A percentile compares a stretch with the other conserved stretches of the same genome.
Evolutionary conservation across 116 monocot genomes (phyloP).

Genomic region (Zostera marina): DNA sequence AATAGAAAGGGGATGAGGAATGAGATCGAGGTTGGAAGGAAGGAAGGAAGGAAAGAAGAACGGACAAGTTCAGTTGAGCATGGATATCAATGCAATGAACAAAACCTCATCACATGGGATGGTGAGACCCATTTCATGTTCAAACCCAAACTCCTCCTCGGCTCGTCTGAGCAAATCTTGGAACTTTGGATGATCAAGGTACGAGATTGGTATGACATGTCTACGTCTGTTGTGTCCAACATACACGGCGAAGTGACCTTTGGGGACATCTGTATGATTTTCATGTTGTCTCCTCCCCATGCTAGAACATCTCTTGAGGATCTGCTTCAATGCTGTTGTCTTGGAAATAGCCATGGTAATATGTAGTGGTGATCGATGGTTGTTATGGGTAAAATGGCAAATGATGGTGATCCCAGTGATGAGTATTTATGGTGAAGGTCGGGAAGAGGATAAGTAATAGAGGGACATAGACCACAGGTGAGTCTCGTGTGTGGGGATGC

Average conservation of each 20-base stretch:
- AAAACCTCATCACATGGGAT: constrained; percentile 19
- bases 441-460: too few species aligned
- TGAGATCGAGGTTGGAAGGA: too few species aligned
- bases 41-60: too few species aligned
- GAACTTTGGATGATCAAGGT: constrained; percentile 19
- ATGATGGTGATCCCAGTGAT: too few species aligned
- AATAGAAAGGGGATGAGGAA: too few species aligned
- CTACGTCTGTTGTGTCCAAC: constrained; percentile 20
- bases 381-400: too few species aligned
- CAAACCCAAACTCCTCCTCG: constrained; percentile 26
- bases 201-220: constrained; percentile 18
- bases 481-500: too few species aligned
- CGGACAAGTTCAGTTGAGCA: neutral
- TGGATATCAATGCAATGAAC: constrained; percentile 16
- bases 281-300: constrained; percentile 22
- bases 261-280: constrained; percentile 14
- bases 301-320: constrained; percentile 64
- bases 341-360: constrained; percentile 21
- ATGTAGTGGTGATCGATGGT: too few species aligned
- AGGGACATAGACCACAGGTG: too few species aligned
- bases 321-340: constrained; percentile 50
- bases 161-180: constrained; percentile 15
- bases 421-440: too few species aligned
- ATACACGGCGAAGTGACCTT: constrained; percentile 21
- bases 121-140: constrained; percentile 26